Evolutionary conservation across 2,329 filamentous ascomycete species (phyloP), one percentile per base, ranked within the genome.

Genomic region (Colletotrichum shisoi): DNA sequence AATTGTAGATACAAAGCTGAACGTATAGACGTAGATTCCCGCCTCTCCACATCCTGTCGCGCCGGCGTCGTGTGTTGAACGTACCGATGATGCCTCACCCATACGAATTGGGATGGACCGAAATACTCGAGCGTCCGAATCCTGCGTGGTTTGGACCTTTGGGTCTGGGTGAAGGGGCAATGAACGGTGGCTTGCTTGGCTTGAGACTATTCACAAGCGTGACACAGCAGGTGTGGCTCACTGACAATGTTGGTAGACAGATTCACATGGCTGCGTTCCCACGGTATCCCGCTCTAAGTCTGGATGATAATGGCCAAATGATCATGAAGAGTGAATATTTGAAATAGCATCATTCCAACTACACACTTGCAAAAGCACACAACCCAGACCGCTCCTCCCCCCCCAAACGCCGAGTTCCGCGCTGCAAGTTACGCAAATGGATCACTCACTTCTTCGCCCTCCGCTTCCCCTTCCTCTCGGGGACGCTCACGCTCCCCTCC

Each of bases 401-500:
- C 15, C n/a, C n/a, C 21, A 3, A 39, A 53, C 51, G 34, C 51
- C 51, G 4, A 48, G 19, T 21, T 17, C 12, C 2, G 4, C n/a
- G 49, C 37, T 8, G 51, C 51, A 53, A 53, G 27, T 34, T 34
- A 11, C 9, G 7, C 31, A 9, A 34, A 34, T 8, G 31, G 1
- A 34, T 34, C 13, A 8, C 24, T 73, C 76, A 80, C 71, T 79
- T 74, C 73, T 78, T 86, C 60, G 81, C 82, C 73, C 83, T 84
- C 37, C 84, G 81, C 74, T 85, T 85, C 19, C 79, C 81, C 73
- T 85, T 87, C 71, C 81, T 81, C 74, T 87, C 88, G 1, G 89
- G 86, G 48, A 92, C 82, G 69, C 85, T 87, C n/a, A 89, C 83
- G 60, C 85, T 91, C 0, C 91, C 91, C 58, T 90, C 90, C 71